A percentile compares a stretch with the other conserved stretches of the same genome.
phyloP scores from a whole-genome alignment of 78 protist species.

The Goniomonas avonlea region DNA sequence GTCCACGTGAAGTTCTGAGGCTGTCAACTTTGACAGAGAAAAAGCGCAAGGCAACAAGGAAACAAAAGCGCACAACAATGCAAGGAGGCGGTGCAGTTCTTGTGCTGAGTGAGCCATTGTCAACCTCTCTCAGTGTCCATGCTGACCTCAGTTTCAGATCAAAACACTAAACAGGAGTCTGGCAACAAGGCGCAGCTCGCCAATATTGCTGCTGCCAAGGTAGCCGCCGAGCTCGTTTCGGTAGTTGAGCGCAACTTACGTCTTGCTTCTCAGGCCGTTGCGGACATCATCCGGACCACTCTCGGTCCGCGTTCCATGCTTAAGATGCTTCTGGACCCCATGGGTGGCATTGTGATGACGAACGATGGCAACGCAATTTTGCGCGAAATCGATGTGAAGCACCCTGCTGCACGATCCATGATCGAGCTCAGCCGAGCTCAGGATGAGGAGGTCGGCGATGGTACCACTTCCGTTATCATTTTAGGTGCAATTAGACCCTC shows the following conservation, averaged over 20 bases:
- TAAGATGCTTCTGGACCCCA: constrained; percentile 95
- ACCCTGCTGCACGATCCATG: constrained; percentile 95
- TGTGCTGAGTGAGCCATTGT: too few species aligned
- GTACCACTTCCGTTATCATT: constrained; percentile 95
- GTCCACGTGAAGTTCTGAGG: too few species aligned
- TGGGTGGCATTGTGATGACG: constrained; percentile 91
- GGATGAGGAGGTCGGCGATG: constrained; percentile 95
- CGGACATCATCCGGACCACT: constrained; percentile 86
- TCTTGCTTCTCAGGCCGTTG: constrained; percentile 59
- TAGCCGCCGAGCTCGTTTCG: neutral
- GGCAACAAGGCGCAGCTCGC: constrained; percentile 84
- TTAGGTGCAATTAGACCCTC: constrained; percentile 29
- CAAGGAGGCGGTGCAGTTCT: too few species aligned
- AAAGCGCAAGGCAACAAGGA: too few species aligned
- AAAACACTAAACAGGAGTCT: constrained; percentile 77
- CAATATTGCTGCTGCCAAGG: constrained; percentile 88
- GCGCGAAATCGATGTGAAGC: constrained; percentile 94
- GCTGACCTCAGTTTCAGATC: constrained; percentile 31
- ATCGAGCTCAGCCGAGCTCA: constrained; percentile 90
- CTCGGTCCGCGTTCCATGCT: constrained; percentile 97
- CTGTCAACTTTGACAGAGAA: too few species aligned
- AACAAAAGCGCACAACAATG: too few species aligned
- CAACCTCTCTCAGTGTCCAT: too few species aligned
- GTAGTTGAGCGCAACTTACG: neutral
- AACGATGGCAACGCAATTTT: constrained; percentile 97